Evolutionary conservation across 768 basidiomycete genomes (phyloP), one percentile per base, ranked within the genome.

Genomic region (Mycena haematopus): DNA sequence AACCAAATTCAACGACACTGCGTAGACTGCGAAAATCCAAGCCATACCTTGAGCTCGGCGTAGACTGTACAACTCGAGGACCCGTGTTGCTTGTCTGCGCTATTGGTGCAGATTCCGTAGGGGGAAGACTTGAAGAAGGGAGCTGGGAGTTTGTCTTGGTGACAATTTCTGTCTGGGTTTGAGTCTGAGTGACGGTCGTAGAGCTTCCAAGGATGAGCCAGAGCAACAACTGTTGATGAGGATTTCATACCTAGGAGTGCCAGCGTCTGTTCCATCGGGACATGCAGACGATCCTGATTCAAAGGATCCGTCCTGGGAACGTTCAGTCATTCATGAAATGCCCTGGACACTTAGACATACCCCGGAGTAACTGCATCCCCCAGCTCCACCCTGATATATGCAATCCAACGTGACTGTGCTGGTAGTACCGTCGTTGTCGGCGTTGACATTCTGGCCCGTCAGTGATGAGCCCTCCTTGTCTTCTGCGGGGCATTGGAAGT

Each of bases 401-500:
- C 60, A 62, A 6, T 6, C 40, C 1, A 62, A 14, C 0, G 31
- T 8, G 7, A 21, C 13, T 22, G 40, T 13, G 25, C 38, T 25
- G 24, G 14, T 25, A 3, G 58, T 45, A 22, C 58, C 58, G 9
- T 53, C 29, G 13, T 0, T 3, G 29, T 11, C 36, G 9, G 22
- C 15, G 42, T 1, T 33, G 5, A 8, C n/a, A 5, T n/a, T 15
- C 1, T 52, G 49, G 9, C 38, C n/a, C 6, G 49, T 31, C 38
- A 51, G 27, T 2, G 29, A 42, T 25, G 50, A 21, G 5, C 58
- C 58, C 5, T 52, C 14, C 13, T 13, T 22, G 42, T 59, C 58
- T 42, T 51, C 42, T 6, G 33, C 15, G 0, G 58, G 58, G 22
- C 58, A 59, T 52, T 52, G 29, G 14, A 52, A 59, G 51, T 45